phyloP scores from a whole-genome alignment of 1,284 basidiomycete species.

The Pyrrhoderma noxium region DNA sequence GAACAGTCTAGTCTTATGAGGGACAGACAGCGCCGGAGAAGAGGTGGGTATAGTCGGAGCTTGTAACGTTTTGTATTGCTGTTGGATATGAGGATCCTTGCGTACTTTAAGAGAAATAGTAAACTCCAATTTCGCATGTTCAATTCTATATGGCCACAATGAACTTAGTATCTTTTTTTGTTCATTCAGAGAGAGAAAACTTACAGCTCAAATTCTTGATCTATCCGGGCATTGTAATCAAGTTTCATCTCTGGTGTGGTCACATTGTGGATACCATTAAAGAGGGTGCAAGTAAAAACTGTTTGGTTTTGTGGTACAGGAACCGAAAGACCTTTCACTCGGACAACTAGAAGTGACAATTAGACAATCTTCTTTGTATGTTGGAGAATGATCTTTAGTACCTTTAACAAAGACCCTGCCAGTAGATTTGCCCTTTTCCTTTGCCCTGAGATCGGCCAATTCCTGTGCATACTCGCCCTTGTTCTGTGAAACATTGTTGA shows the following conservation, averaged over 20 bases:
- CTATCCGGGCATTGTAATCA: conserved; percentile 59
- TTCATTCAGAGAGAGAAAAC: conserved; percentile 26
- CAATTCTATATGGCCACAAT: conserved; percentile 57
- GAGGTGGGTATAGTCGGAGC: conserved; percentile 39
- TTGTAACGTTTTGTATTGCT: conserved; percentile 57
- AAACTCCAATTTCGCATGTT: conserved; percentile 86
- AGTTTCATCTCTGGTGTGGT: conserved; percentile 79
- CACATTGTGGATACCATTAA: conserved; percentile 96
- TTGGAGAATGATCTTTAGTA: conserved; percentile 26
- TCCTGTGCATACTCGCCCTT: conserved; percentile 91
- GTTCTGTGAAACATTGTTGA: neutral
- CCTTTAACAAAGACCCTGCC: conserved; percentile 95
- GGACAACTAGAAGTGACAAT: conserved; percentile 49
- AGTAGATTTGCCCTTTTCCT: conserved; percentile 74
- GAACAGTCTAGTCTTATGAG: too few relatives aligned
- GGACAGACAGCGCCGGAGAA: conserved; percentile 29
- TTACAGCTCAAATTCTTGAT: conserved; percentile 92
- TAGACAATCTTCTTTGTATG: neutral
- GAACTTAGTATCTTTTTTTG: neutral
- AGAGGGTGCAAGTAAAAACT: conserved; percentile 80
- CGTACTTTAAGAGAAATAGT: conserved; percentile 79
- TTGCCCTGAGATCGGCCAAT: conserved; percentile 72
- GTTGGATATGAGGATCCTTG: conserved; percentile 72
- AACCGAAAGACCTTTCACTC: conserved; percentile 63
- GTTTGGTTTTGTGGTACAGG: conserved; percentile 74